phyloP scores from a whole-genome alignment of 805 yeast species.

The Wickerhamia fluorescens region DNA sequence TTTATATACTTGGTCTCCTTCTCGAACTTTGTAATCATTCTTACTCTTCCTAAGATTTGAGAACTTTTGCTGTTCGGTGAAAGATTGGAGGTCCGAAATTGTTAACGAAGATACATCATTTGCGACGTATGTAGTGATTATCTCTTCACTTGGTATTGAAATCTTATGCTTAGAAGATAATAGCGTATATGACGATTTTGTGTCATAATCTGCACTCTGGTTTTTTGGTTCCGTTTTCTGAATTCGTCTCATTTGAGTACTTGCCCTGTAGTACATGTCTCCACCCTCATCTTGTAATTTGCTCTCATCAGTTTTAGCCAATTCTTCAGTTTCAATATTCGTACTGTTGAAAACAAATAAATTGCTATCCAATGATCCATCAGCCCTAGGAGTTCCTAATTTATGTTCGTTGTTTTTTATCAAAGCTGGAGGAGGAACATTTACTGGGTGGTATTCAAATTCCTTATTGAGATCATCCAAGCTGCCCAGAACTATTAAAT shows the following conservation, averaged over 20 bases:
- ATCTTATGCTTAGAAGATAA: too few relatives aligned
- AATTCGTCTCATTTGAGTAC: too few relatives aligned
- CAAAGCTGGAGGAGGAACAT: too few relatives aligned
- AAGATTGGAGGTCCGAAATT: slow-evolving; percentile 5
- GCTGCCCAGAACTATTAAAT: neutral
- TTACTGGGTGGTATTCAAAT: slow-evolving; percentile 4
- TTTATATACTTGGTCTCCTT: slow-evolving; percentile 48
- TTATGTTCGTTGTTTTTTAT: neutral
- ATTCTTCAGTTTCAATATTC: slow-evolving; percentile 1
- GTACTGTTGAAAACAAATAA: too few relatives aligned
- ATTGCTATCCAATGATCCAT: neutral
- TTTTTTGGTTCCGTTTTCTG: too few relatives aligned
- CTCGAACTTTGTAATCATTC: slow-evolving; percentile 52
- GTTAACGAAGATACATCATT: too few relatives aligned
- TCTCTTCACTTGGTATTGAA: too few relatives aligned
- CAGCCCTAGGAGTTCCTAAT: neutral
- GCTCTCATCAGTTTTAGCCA: neutral
- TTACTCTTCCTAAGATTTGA: slow-evolving; percentile 11
- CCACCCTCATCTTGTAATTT: neutral
- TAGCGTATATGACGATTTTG: too few relatives aligned
- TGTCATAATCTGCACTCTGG: too few relatives aligned
- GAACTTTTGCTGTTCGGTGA: slow-evolving; percentile 4
- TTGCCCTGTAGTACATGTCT: too few relatives aligned
- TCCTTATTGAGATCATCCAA: slow-evolving; percentile 2
- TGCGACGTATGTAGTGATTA: too few relatives aligned